Conservation (phyloP, 768 basidiomycete species). For the Suillus paluster region DNA sequence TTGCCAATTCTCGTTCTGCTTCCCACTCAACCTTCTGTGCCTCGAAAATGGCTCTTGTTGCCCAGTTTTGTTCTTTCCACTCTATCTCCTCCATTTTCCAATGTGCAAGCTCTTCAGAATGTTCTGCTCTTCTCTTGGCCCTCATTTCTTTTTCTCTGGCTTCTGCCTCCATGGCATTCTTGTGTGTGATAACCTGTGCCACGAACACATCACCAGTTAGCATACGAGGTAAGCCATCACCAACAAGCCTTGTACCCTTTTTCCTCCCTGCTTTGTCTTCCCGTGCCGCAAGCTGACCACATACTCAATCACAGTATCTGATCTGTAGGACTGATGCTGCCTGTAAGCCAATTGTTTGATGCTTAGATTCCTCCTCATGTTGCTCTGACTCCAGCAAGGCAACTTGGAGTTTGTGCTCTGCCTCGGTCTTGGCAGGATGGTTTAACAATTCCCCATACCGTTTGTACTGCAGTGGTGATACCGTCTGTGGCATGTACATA, state of each 20-base stretch:
- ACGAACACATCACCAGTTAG: conserved; percentile 15
- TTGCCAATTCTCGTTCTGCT: conserved; percentile 17
- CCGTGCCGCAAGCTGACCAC: conserved; percentile 16
- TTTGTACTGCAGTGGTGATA: background rate
- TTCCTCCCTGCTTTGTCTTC: conserved; percentile 14
- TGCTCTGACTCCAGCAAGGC: conserved; percentile 4
- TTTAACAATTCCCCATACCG: background rate
- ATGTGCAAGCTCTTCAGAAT: conserved; percentile 9
- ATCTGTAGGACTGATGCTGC: conserved; percentile 14
- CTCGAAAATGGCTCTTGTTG: conserved; percentile 6
- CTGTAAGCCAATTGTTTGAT: conserved; percentile 14
- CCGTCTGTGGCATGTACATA: background rate
- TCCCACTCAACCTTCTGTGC: conserved; percentile 18
- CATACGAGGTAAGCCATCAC: background rate
- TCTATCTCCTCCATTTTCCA: conserved; percentile 21
- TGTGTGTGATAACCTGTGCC: conserved; percentile 14
- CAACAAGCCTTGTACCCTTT: conserved; percentile 2
- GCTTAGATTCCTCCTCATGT: conserved; percentile 4
- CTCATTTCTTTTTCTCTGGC: conserved; percentile 5
- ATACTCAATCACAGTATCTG: conserved; percentile 13
- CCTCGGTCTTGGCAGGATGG: background rate
- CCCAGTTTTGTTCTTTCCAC: conserved; percentile 15
- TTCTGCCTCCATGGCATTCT: conserved; percentile 6
- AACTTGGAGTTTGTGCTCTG: background rate
- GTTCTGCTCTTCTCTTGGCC: conserved; percentile 10